phyloP scores from a whole-genome alignment of 257 asterid species.

The Fraxinus americana region DNA sequence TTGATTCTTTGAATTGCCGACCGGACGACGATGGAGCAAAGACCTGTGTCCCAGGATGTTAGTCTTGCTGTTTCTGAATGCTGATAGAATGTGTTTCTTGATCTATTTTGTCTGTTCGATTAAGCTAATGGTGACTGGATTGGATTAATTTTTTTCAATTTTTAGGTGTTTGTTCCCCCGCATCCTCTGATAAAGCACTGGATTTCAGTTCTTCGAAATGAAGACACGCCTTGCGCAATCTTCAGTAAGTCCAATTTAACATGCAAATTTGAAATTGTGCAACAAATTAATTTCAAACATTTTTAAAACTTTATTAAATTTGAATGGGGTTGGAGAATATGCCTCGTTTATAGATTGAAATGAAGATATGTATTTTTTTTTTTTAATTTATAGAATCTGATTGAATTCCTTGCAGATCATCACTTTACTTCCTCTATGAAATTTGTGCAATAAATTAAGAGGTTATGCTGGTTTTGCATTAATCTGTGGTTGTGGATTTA shows the following conservation, averaged over 20 bases:
- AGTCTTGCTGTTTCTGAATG: conserved; percentile 19
- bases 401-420: not conserved
- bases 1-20: conserved; percentile 41
- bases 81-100: not conserved
- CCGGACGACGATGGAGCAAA: conserved; percentile 46
- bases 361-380: not conserved
- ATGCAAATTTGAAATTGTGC: not conserved
- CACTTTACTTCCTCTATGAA: not conserved
- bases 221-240: conserved; percentile 76
- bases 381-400: not conserved
- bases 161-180: conserved; percentile 89
- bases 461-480: not conserved
- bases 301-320: no score
- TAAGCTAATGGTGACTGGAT: not conserved
- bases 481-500: not conserved
- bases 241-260: conserved; percentile 57
- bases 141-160: conserved; percentile 1
- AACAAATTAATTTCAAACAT: not conserved
- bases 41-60: conserved; percentile 56
- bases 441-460: not conserved
- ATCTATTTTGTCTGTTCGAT: not conserved
- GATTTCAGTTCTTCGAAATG: conserved; percentile 93
- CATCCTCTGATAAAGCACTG: conserved; percentile 96
- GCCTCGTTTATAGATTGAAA: not conserved
- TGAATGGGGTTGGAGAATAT: not conserved